Conservation (phyloP, 208 protist genomes). For the Trypanosoma conorhini region DNA sequence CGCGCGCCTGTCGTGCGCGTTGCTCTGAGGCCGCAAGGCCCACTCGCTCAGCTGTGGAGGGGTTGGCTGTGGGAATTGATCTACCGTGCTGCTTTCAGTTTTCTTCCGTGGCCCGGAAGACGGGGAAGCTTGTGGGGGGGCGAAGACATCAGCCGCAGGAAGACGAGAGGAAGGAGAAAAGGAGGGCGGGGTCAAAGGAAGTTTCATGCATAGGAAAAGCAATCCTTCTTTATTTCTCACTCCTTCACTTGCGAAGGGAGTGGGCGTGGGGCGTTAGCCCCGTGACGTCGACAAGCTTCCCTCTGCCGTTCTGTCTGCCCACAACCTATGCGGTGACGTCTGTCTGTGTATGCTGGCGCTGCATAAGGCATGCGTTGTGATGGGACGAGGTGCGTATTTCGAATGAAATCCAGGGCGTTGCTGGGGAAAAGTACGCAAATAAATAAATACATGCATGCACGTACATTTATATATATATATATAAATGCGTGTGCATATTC, state of each 20-base stretch:
- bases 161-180: neutral
- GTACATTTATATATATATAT: conserved; percentile 15
- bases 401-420: neutral
- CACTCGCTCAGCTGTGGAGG: neutral
- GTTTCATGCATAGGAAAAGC: too few relatives aligned
- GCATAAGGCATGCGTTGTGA: neutral
- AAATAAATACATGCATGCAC: neutral
- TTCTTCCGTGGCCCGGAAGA: neutral
- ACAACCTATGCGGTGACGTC: too few relatives aligned
- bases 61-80: neutral
- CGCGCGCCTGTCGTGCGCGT: neutral
- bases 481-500: neutral
- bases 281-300: too few relatives aligned
- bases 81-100: neutral
- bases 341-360: too few relatives aligned
- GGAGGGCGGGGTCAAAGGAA: too few relatives aligned
- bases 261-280: too few relatives aligned
- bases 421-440: neutral
- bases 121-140: neutral
- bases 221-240: too few relatives aligned
- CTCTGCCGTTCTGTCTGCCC: too few relatives aligned
- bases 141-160: neutral
- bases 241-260: too few relatives aligned
- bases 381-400: neutral
- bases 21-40: neutral